phyloP scores from a whole-genome alignment of 192 early-diverging fungal genomes.

The Linnemannia elongata region DNA sequence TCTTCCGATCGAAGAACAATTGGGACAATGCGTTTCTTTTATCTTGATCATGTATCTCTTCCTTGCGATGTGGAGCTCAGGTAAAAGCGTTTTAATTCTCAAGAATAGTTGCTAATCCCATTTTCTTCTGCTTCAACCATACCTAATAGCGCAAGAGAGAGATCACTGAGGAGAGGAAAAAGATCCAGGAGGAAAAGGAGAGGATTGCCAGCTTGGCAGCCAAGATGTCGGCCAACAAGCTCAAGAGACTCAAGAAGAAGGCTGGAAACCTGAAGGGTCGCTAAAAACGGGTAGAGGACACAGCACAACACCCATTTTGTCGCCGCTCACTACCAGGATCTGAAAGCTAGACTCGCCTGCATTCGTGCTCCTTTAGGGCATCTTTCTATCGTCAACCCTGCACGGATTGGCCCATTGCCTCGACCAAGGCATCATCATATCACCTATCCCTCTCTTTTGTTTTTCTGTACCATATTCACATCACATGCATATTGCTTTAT shows the following conservation, averaged over 20 bases:
- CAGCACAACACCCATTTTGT: background rate
- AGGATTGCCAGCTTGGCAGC: constrained; percentile 51
- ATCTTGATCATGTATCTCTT: background rate
- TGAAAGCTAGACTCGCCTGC: background rate
- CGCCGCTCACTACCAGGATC: background rate
- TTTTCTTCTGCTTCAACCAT: background rate
- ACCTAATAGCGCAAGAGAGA: constrained; percentile 56
- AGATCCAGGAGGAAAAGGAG: constrained; percentile 60
- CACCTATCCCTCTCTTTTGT: background rate
- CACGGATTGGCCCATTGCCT: background rate
- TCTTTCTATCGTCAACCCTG: background rate
- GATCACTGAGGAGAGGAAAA: constrained; percentile 55
- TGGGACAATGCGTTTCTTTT: too few relatives aligned
- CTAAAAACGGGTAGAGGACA: constrained; percentile 1
- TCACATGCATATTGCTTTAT: background rate
- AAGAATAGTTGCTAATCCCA: background rate
- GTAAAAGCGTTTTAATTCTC: background rate
- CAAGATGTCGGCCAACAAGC: constrained; percentile 57
- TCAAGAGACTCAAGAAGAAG: constrained; percentile 57
- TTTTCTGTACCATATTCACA: background rate
- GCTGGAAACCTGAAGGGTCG: constrained; percentile 56
- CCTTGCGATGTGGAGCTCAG: background rate
- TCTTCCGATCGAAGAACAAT: too few relatives aligned
- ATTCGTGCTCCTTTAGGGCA: background rate
- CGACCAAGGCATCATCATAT: background rate